Conservation (phyloP, 257 asterid species). For the Salvia splendens region DNA sequence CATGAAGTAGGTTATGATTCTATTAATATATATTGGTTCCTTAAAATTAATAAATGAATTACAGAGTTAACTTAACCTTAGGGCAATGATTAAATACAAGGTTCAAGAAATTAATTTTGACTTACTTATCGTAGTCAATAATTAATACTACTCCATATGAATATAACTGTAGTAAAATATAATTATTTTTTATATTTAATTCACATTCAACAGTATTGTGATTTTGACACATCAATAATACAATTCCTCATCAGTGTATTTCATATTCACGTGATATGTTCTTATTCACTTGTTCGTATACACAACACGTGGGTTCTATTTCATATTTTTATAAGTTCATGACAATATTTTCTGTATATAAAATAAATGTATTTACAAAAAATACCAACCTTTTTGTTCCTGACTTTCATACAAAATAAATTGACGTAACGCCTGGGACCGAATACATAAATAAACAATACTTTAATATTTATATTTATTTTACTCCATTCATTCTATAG, state of each 20-base stretch:
- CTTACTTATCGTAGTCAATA: too few species aligned
- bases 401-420: background rate
- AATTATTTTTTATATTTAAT: background rate
- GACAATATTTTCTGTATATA: background rate
- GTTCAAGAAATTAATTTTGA: background rate
- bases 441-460: too few species aligned
- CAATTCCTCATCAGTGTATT: conserved; percentile 22
- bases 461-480: too few species aligned
- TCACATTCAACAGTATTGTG: background rate
- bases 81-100: background rate
- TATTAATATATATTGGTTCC: background rate
- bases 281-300: conserved; percentile 6
- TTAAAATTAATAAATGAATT: background rate
- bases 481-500: too few species aligned
- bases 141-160: background rate
- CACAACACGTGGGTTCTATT: background rate
- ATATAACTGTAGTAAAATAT: too few species aligned
- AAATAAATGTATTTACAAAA: background rate
- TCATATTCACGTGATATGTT: conserved; percentile 35
- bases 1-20: background rate
- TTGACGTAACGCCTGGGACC: background rate
- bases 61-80: background rate
- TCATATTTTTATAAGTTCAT: background rate
- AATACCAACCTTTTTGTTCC: background rate
- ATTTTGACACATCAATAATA: conserved; percentile 34